Conservation (phyloP, 2,329 filamentous ascomycete species). For the Phialophora macrospora region DNA sequence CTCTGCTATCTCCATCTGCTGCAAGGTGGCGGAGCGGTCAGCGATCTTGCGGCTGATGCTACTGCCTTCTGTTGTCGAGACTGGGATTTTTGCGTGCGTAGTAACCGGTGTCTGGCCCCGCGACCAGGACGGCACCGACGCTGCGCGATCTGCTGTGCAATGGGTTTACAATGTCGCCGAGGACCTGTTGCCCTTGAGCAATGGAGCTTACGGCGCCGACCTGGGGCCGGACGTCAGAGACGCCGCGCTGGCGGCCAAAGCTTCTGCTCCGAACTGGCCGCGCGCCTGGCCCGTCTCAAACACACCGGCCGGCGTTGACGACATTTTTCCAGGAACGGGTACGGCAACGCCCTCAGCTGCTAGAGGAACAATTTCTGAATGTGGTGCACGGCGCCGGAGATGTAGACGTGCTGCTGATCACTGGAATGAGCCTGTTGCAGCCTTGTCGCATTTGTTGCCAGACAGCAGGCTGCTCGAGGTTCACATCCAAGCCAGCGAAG, state of each 20-base stretch:
- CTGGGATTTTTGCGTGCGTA: slow-evolving; percentile 69
- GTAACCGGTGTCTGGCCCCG: slow-evolving; percentile 67
- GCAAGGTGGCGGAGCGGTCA: slow-evolving; percentile 62
- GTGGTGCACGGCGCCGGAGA: slow-evolving; percentile 50
- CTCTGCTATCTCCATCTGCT: slow-evolving; percentile 68
- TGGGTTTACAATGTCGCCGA: slow-evolving; percentile 64
- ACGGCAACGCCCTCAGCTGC: slow-evolving; percentile 52
- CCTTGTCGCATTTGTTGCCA: slow-evolving; percentile 61
- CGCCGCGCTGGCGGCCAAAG: slow-evolving; percentile 54
- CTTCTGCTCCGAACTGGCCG: slow-evolving; percentile 62
- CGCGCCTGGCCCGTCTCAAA: slow-evolving; percentile 60
- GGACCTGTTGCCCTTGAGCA: slow-evolving; percentile 56
- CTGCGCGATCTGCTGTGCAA: slow-evolving; percentile 46
- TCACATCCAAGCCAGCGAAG: slow-evolving; percentile 50
- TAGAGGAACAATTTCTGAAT: slow-evolving; percentile 57
- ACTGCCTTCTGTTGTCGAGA: slow-evolving; percentile 67
- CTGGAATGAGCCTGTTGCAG: slow-evolving; percentile 65
- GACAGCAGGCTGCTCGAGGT: slow-evolving; percentile 61
- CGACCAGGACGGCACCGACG: slow-evolving; percentile 54
- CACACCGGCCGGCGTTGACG: slow-evolving; percentile 57
- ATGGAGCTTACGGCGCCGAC: slow-evolving; percentile 64
- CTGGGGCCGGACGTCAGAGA: slow-evolving; percentile 68
- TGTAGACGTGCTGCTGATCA: slow-evolving; percentile 64
- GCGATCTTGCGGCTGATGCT: slow-evolving; percentile 50
- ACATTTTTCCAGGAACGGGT: slow-evolving; percentile 58